Evolutionary conservation across 169 alveolate genomes (phyloP).

Genomic region (Babesia bigemina): DNA sequence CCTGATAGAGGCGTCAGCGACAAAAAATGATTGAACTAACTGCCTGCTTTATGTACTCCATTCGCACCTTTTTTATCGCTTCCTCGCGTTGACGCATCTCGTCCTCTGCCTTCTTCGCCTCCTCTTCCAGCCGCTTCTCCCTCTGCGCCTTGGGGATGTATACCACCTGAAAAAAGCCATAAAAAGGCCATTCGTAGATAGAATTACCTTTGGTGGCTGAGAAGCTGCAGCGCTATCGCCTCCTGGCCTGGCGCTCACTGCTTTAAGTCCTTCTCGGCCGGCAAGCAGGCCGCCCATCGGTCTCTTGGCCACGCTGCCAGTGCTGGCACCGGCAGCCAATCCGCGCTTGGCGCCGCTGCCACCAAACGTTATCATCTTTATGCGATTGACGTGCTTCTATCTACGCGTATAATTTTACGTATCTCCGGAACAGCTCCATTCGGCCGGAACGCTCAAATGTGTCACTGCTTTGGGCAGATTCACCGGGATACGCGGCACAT

Average conservation of each 20-base stretch:
- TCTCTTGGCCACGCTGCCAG: neutral
- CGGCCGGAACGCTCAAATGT: too few species aligned
- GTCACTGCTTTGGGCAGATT: too few species aligned
- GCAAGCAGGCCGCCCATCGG: neutral
- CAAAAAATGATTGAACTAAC: neutral
- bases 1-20: conserved; percentile 1
- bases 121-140: conserved; percentile 62
- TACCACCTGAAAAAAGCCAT: conserved; percentile 41
- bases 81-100: conserved; percentile 42
- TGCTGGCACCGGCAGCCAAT: neutral
- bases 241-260: too few species aligned
- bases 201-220: too few species aligned
- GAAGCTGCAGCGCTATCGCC: too few species aligned
- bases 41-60: conserved; percentile 25
- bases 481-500: too few species aligned
- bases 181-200: neutral
- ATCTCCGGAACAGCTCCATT: too few species aligned
- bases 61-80: conserved; percentile 5
- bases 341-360: neutral
- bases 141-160: conserved; percentile 73
- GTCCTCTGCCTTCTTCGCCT: conserved; percentile 41
- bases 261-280: too few species aligned
- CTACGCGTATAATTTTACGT: too few species aligned
- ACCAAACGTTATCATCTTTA: neutral
- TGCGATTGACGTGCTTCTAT: too few species aligned